Conservation (phyloP, 495 filamentous ascomycete genomes). For the Hypomontagnella monticulosa region DNA sequence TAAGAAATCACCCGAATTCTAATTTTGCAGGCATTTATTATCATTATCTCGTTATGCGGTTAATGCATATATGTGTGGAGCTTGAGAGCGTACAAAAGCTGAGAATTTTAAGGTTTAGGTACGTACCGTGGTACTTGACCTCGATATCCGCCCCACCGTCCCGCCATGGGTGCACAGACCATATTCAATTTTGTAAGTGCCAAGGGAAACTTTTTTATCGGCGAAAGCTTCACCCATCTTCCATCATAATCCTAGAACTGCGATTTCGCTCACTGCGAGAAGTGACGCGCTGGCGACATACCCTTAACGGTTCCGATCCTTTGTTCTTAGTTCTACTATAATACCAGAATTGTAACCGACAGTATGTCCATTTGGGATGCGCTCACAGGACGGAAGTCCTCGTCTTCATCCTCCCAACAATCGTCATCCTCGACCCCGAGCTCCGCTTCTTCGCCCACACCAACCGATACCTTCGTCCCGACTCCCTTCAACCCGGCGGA, state of each 20-base stretch:
- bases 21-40: too few relatives aligned
- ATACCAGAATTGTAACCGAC: slow-evolving; percentile 7
- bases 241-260: slow-evolving; percentile 13
- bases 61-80: neutral
- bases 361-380: slow-evolving; percentile 87
- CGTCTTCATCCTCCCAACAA: slow-evolving; percentile 51
- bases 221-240: slow-evolving; percentile 27
- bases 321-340: neutral
- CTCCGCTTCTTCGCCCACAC: slow-evolving; percentile 46
- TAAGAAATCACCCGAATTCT: neutral
- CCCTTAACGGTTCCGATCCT: slow-evolving; percentile 3
- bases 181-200: slow-evolving; percentile 16
- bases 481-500: slow-evolving; percentile 72
- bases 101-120: slow-evolving; percentile 11
- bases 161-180: neutral
- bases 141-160: slow-evolving; percentile 16
- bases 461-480: slow-evolving; percentile 61
- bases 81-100: neutral
- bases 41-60: slow-evolving; percentile 16
- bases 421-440: slow-evolving; percentile 43
- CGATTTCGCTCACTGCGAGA: slow-evolving; percentile 24
- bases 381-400: slow-evolving; percentile 82
- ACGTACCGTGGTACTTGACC: slow-evolving; percentile 5
- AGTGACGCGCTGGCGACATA: slow-evolving; percentile 12
- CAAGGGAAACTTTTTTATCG: slow-evolving; percentile 27